Percentiles rank a stretch among this genome's conserved stretches.
Evolutionary conservation across 2,329 filamentous ascomycete species (phyloP).

Genomic region (Leptodontidium sp.): DNA sequence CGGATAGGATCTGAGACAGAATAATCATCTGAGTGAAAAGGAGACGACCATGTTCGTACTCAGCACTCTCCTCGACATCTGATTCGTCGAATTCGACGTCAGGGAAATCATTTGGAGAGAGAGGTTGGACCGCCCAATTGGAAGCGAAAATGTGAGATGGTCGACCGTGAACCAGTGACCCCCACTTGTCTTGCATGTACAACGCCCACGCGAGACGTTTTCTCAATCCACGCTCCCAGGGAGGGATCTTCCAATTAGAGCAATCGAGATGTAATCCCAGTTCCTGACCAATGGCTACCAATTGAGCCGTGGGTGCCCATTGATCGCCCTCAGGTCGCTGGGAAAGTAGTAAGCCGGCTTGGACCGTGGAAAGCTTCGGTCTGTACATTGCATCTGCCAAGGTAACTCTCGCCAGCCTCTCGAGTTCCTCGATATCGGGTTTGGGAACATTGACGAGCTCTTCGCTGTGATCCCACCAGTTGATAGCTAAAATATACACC

Average conservation of each 20-base stretch:
- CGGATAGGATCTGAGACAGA: constrained; percentile 77
- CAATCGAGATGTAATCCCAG: constrained; percentile 90
- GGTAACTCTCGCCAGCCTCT: constrained; percentile 75
- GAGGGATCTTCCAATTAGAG: constrained; percentile 84
- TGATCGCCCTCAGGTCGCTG: constrained; percentile 81
- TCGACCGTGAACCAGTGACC: constrained; percentile 82
- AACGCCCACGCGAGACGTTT: constrained; percentile 90
- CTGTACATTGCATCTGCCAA: constrained; percentile 80
- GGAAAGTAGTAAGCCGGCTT: constrained; percentile 77
- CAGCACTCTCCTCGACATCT: constrained; percentile 64
- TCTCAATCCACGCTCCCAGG: constrained; percentile 85
- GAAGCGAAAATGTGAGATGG: constrained; percentile 76
- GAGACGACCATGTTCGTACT: constrained; percentile 72
- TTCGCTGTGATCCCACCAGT: constrained; percentile 84
- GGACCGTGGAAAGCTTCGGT: constrained; percentile 82
- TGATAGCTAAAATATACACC: constrained; percentile 84
- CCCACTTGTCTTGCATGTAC: constrained; percentile 97
- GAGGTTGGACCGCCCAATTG: constrained; percentile 79
- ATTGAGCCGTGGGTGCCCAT: constrained; percentile 85
- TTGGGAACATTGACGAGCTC: constrained; percentile 69
- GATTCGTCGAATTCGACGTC: constrained; percentile 74
- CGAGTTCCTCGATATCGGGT: constrained; percentile 77
- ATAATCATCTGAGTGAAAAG: constrained; percentile 80
- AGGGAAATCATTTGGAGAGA: constrained; percentile 74
- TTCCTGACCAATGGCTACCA: constrained; percentile 88